Conservation (phyloP, 2,329 filamentous ascomycete genomes). For the Aspergillus sp. region DNA sequence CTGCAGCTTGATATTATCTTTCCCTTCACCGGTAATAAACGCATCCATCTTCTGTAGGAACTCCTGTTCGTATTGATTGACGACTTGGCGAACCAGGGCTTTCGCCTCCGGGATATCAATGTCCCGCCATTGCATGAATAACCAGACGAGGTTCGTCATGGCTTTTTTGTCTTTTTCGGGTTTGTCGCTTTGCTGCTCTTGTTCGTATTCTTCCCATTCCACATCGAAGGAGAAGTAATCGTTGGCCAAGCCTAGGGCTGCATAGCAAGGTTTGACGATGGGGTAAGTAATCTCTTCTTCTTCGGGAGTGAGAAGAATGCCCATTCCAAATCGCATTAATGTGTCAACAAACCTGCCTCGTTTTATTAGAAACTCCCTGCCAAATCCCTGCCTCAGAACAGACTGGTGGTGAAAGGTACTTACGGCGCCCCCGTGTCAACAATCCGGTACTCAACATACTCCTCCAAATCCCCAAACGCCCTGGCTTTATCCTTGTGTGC, state of each 20-base stretch:
- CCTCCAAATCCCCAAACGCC: conserved; percentile 6
- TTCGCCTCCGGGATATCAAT: not conserved
- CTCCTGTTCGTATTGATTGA: not conserved
- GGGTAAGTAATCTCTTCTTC: not conserved
- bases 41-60: not conserved
- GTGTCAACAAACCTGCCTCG: not conserved
- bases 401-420: not conserved
- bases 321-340: not conserved
- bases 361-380: not conserved
- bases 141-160: not conserved
- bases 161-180: not conserved
- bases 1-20: not conserved
- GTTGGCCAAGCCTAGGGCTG: not conserved
- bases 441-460: conserved; percentile 14
- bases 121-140: not conserved
- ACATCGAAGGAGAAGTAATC: not conserved
- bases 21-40: not conserved
- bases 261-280: not conserved
- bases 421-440: not conserved
- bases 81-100: not conserved
- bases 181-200: too few relatives aligned
- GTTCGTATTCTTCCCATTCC: not conserved
- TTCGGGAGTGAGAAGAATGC: not conserved
- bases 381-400: too few relatives aligned
- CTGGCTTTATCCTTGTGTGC: conserved; percentile 10